Evolutionary conservation across 352 stramenopile species (phyloP), one percentile per base, ranked within the genome.

Genomic region (Phytophthora crassamura): DNA sequence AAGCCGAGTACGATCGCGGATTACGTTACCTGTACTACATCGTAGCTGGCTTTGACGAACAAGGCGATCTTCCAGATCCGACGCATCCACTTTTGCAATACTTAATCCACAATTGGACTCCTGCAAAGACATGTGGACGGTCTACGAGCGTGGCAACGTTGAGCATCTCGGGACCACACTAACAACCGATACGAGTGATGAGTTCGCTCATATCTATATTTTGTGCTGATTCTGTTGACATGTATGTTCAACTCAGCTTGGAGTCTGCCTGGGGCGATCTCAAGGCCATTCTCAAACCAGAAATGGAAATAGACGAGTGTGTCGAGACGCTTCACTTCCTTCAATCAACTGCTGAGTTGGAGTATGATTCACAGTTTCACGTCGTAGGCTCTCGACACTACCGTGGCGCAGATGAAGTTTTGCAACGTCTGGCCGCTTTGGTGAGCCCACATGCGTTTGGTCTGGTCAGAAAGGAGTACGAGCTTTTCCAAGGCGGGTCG

Each of bases 231-330:
- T n/a, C n/a, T n/a, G n/a, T n/a, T n/a, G n/a, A n/a, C n/a, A n/a
- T n/a, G n/a, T n/a, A n/a, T 55, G 7, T 25, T 10, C 15, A 18
- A 7, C 32, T 18, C 28, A 43, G 53, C 2, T 20, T 62, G 12
- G 33, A 62, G 15, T 62, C 39, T 32, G 18, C 43, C 0, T 63
- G 43, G 55, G 43, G 43, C 1, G 15, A 16, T 15, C 28, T 54
- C 1, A 62, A 62, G 22, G 33, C 38, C 6, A 62, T 62, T 34
- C 22, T 62, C 3, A 54, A 39, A 5, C 33, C 43, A 8, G 43
- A 62, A 41, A 54, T 62, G 42, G 34, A 54, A 11, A 18, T 62
- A 5, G 42, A 62, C 32, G 54, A 54, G 30, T 54, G 41, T 34
- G 54, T 54, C 1, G 43, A 62, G 4, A 62, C 54, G 6, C 42